Evolutionary conservation across 1,139 yeast species (phyloP).

Genomic region (Debaryomyces sp.): DNA sequence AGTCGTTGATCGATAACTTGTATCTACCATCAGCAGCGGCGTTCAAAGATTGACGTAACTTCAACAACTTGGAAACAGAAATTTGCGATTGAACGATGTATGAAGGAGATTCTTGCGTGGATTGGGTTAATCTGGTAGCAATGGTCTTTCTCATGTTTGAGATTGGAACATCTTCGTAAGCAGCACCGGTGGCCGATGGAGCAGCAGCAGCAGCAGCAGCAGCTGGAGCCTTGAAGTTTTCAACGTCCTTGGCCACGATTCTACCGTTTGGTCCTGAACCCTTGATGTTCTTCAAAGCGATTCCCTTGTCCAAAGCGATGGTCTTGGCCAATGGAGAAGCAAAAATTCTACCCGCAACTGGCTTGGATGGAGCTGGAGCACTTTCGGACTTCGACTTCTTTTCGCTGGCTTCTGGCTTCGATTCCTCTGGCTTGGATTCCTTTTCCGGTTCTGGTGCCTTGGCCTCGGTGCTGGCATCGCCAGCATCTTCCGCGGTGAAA

Average conservation of each 20-base stretch:
- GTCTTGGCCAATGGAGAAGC: constrained; percentile 97
- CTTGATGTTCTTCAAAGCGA: constrained; percentile 78
- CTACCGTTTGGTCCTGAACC: constrained; percentile 97
- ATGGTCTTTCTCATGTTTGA: constrained; percentile 93
- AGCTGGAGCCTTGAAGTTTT: constrained; percentile 57
- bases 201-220: constrained; percentile 51
- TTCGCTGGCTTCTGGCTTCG: constrained; percentile 23
- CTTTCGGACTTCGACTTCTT: constrained; percentile 24
- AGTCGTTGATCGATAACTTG: constrained; percentile 92
- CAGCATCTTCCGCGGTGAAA: constrained; percentile 85
- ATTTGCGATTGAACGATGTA: constrained; percentile 88
- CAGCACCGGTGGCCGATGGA: constrained; percentile 48
- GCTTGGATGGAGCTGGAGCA: constrained; percentile 24
- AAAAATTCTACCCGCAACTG: constrained; percentile 63
- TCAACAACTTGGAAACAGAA: constrained; percentile 86
- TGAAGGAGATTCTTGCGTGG: constrained; percentile 86
- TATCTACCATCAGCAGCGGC: constrained; percentile 83
- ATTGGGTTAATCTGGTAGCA: constrained; percentile 83
- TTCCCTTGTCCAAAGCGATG: constrained; percentile 90
- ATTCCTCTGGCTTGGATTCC: constrained; percentile 23
- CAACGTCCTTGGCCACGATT: constrained; percentile 88
- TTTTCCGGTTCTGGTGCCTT: constrained; percentile 29
- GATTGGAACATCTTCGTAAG: constrained; percentile 82
- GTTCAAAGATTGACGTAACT: constrained; percentile 89
- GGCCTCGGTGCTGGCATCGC: constrained; percentile 32